These are phyloP conservation scores for Lithospermum erythrorhizon DNA, from an alignment of 257 asterid genomes.

Conservation along the genomic window DNA sequence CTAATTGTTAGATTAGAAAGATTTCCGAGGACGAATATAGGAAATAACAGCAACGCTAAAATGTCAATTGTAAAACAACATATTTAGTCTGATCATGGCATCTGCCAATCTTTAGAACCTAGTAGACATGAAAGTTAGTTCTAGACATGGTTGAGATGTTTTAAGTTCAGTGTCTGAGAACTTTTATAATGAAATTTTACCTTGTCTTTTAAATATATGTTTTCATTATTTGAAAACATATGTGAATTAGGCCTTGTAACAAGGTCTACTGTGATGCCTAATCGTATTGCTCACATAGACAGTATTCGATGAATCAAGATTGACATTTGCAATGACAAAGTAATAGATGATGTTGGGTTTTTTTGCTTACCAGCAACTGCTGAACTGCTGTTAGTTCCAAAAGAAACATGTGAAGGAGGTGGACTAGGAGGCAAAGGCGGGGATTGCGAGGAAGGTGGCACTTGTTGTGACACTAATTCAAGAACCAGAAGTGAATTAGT, in stretches of 20 bases:
- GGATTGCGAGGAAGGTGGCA: constrained; percentile 20
- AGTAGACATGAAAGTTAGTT: not conserved
- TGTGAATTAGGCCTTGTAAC: no score
- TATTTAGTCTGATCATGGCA: no score
- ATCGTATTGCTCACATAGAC: no score
- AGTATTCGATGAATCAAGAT: not conserved
- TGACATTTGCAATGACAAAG: not conserved
- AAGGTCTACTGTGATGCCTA: no score
- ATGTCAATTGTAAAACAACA: no score
- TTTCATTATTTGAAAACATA: not conserved
- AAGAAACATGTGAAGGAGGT: constrained; percentile 41
- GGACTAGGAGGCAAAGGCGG: constrained; percentile 25
- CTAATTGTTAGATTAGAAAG: not conserved
- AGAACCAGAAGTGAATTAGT: constrained; percentile 2
- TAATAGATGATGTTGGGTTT: not conserved
- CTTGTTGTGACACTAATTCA: constrained; percentile 14
- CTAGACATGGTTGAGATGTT: not conserved
- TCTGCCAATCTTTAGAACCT: no score
- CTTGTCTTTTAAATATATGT: no score
- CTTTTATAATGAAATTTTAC: no score
- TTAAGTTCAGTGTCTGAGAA: not conserved
- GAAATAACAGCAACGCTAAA: no score
- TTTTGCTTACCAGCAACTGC: constrained; percentile 31
- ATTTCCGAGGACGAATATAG: not conserved
- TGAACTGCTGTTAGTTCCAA: constrained; percentile 33